Base-by-base conservation (phyloP, 2,329 filamentous ascomycete genomes). In the Thermothelomyces thermophilus region DNA sequence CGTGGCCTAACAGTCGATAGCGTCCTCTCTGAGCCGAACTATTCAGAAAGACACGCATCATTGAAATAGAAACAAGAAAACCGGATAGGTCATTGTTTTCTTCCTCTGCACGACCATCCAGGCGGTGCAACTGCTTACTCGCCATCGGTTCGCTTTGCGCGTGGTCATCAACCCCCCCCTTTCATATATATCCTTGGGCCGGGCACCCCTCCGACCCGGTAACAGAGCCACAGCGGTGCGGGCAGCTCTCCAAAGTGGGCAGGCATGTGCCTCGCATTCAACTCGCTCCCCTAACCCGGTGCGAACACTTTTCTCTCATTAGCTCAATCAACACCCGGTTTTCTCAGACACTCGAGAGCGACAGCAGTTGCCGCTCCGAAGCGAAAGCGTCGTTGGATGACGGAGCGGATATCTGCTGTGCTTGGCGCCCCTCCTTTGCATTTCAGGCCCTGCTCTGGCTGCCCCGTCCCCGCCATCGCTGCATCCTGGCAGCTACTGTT, bases 341-440 rank as follows among this genome's bases (percentile, higher is more conserved):
- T 24, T 34, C 35, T 44, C 50, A 30, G 41, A 42, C 28, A 16
- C 30, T 40, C 16, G 42, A 35, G 16, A 37, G 37, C 30, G 17
- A 44, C 11, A 2, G 22, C 9, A 3, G 17, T 22, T 3, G 2
- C 8, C 11, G 30, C 20, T 14, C 46, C 30, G 31, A 46, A 41
- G 17, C 30, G 37, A 26, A 20, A 40, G 19, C 36, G 39, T 34
- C 34, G 5, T 26, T 26, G 24, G 35, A 50, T 33, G 34, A 33
- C 39, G 39, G 44, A 37, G 30, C 45, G 26, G 37, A 43, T 39
- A 40, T 16, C 11, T 46, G 19, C 33, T 31, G 24, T n/a, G 3
- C 51, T 53, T 53, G 47, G 51, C 51, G 40, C 51, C 47, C 46
- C 51, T 50, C 46, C 50, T 41, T 13, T 43, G 37, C 35, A 16